phyloP scores from a whole-genome alignment of 495 filamentous ascomycete species.

The Penicillium manginii region DNA sequence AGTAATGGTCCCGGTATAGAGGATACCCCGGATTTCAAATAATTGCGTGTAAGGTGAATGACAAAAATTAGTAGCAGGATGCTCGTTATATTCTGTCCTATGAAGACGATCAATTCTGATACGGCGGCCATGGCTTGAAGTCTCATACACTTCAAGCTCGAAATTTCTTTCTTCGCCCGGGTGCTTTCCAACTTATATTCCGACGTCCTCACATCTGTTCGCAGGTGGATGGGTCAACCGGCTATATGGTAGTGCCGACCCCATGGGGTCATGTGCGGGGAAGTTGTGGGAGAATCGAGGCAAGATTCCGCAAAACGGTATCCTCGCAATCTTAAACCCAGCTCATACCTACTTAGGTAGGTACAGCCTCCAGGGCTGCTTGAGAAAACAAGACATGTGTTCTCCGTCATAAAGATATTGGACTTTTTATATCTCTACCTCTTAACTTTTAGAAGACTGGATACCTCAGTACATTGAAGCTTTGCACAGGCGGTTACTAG shows the following conservation, averaged over 20 bases:
- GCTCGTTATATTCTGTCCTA: conserved; percentile 2
- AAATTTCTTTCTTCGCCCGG: background rate
- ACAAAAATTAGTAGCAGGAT: conserved; percentile 7
- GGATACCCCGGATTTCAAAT: conserved; percentile 17
- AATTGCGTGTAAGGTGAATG: conserved; percentile 18
- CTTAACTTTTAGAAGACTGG: too few species aligned
- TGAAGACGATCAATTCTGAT: conserved; percentile 11
- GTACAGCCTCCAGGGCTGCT: too few species aligned
- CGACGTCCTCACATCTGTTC: background rate
- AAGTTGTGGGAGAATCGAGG: conserved; percentile 10
- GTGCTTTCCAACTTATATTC: background rate
- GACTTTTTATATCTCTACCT: too few species aligned
- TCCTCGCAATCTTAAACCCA: background rate
- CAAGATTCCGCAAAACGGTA: conserved; percentile 13
- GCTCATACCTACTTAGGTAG: too few species aligned
- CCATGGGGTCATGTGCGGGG: conserved; percentile 18
- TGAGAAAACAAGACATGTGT: background rate
- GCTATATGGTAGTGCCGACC: background rate
- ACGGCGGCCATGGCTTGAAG: conserved; percentile 10
- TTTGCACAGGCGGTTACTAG: too few species aligned
- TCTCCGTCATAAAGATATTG: too few species aligned
- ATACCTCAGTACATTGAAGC: too few species aligned
- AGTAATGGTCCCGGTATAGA: conserved; percentile 19
- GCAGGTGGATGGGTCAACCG: background rate
- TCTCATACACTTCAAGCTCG: background rate